These are phyloP conservation scores for Coemansia umbellata DNA, from an alignment of 192 early-diverging fungal species.

Conservation along the genomic window DNA sequence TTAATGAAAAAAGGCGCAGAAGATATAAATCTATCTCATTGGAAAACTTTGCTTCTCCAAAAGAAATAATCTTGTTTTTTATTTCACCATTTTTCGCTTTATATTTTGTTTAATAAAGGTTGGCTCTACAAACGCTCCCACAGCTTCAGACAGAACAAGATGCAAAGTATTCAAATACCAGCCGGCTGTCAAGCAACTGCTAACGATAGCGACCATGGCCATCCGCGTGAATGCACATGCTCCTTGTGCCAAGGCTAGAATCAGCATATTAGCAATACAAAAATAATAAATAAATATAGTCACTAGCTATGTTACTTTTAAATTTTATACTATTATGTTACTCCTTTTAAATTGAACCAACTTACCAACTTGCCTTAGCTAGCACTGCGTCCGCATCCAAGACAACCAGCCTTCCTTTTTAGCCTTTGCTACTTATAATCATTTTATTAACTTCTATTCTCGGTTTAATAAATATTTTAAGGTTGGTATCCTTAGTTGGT, in stretches of 20 bases:
- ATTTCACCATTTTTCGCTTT: too few species aligned
- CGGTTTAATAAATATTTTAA: too few species aligned
- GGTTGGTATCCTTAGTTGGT: too few species aligned
- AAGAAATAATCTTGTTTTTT: not conserved
- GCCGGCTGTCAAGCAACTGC: not conserved
- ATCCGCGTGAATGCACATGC: slow-evolving; percentile 24
- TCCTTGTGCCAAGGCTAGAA: slow-evolving; percentile 11
- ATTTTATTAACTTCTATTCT: too few species aligned
- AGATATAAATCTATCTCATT: too few species aligned
- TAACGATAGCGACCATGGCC: not conserved
- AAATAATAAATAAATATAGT: not conserved
- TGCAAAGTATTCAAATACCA: not conserved
- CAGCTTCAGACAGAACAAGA: not conserved
- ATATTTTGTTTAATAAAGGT: too few species aligned
- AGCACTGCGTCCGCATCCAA: too few species aligned
- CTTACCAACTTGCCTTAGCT: too few species aligned
- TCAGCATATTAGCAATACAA: not conserved
- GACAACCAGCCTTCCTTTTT: too few species aligned
- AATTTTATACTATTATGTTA: not conserved
- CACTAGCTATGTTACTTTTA: not conserved
- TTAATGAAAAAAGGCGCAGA: too few species aligned
- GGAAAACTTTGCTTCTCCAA: not conserved
- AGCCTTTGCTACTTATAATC: too few species aligned
- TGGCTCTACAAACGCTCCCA: too few species aligned
- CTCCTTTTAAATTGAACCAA: not conserved